Base-by-base conservation (phyloP, 2,329 filamentous ascomycete species). In the Talaromyces albobiverticillius region DNA sequence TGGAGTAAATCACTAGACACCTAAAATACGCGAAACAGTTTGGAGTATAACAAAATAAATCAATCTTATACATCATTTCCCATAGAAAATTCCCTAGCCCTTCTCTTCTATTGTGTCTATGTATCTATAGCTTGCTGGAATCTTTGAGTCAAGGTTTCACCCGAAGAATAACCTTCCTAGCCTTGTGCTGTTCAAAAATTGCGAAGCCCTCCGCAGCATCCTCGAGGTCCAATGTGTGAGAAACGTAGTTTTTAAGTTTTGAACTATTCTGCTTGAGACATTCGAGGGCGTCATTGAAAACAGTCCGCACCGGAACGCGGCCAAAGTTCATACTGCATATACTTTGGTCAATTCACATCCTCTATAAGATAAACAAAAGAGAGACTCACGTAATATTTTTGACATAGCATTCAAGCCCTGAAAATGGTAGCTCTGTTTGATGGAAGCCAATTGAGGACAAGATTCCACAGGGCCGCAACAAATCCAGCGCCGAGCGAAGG, bases 381-480 rank as follows among this genome's bases (percentile, higher is more conserved):
- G 26, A 29, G 5, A 29, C 43, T 46, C 31, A 46, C 45, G 29
- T 32, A 5, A 47, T 34, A 22, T 47, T 47, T 26, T 47, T 47
- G 29, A 18, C 29, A 47, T 47, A 47, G 13, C 26, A 29, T 20
- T 34, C 26, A 14, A 47, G 32, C 16, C 45, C 45, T 1, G 26
- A 18, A 18, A 47, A 34, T 20, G 45, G 45, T 9, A 47, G 16
- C 10, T 36, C 26, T 14, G 26, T 9, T 18, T 34, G 26, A 23
- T 89, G 86, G 25, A 88, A 85, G 3, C 86, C 85, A 55, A 89
- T 86, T 61, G 83, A 87, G 60, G 81, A 84, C 58, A 89, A 86
- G 49, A 79, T 79, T 4, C 86, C 86, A 72, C 84, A 89, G 1
- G 85, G 84, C 53, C 87, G 77, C 50, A 89, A 67, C 4, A 88